These are phyloP conservation scores for Colletotrichum sp. DNA, from an alignment of 2,329 filamentous ascomycete genomes.

Conservation along the genomic window DNA sequence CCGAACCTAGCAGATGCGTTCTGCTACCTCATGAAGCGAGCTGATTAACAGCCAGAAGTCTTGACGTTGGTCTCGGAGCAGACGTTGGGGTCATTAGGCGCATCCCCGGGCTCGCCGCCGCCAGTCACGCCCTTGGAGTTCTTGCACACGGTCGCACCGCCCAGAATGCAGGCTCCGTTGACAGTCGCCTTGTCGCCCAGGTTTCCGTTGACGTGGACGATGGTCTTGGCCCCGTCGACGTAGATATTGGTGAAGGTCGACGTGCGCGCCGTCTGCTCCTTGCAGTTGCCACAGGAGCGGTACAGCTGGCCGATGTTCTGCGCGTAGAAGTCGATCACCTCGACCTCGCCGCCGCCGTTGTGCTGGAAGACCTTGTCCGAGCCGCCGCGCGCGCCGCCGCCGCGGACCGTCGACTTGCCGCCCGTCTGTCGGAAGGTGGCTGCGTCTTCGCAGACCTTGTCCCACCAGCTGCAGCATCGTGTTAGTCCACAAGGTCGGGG, in stretches of 20 bases:
- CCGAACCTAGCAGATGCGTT: not conserved
- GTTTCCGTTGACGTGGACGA: constrained; percentile 36
- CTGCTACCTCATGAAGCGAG: not conserved
- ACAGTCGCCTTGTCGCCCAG: constrained; percentile 26
- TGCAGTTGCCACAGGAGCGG: constrained; percentile 48
- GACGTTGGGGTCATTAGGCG: not conserved
- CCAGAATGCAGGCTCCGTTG: constrained; percentile 18
- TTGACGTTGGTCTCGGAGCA: constrained; percentile 3
- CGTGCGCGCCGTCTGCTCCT: constrained; percentile 28
- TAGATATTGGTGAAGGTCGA: constrained; percentile 28
- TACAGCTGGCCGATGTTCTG: constrained; percentile 49
- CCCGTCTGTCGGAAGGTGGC: constrained; percentile 40
- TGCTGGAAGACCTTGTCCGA: constrained; percentile 47
- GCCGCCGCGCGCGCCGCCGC: constrained; percentile 47
- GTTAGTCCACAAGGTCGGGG: not conserved
- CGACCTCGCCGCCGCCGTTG: constrained; percentile 43
- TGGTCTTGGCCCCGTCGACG: constrained; percentile 37
- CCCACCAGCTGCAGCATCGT: constrained; percentile 38
- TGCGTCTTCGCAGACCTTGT: constrained; percentile 40
- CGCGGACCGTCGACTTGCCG: constrained; percentile 45
- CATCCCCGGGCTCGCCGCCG: constrained; percentile 35
- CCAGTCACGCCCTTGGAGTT: constrained; percentile 38
- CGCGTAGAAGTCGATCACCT: constrained; percentile 36
- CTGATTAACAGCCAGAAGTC: constrained; percentile 9
- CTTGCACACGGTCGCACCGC: constrained; percentile 13